Evolutionary conservation across 305 asterid species (phyloP).

Genomic region (Fraxinus baroniana): DNA sequence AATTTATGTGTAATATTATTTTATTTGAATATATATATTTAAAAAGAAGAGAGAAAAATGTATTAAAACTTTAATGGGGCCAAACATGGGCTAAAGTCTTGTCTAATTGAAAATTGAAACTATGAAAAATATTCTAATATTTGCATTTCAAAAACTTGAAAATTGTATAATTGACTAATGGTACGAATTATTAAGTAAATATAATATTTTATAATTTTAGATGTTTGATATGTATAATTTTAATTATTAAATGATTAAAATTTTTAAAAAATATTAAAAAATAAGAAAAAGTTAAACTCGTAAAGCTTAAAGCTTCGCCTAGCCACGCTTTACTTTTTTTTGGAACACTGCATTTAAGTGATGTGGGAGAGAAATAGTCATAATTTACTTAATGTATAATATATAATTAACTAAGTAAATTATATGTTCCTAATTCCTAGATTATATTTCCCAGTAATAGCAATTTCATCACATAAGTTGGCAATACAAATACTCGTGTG

Average conservation of each 20-base stretch:
- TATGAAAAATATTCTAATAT: no score
- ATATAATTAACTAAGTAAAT: background rate
- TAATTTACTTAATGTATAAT: background rate
- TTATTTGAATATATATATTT: no score
- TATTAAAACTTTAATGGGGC: background rate
- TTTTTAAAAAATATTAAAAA: no score
- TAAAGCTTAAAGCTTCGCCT: no score
- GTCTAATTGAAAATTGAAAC: background rate
- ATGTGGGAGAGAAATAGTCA: background rate
- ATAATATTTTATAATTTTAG: no score
- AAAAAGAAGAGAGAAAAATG: background rate
- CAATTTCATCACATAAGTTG: background rate
- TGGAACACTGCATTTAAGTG: background rate
- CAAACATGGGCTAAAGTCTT: background rate
- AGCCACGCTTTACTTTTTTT: no score
- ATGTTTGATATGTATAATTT: background rate
- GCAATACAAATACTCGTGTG: background rate
- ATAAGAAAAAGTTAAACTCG: no score
- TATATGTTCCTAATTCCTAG: background rate
- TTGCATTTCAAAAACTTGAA: background rate
- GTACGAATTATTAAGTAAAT: no score
- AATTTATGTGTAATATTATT: no score
- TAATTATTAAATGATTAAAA: no score
- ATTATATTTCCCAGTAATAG: background rate
- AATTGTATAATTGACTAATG: background rate